Evolutionary conservation across 495 filamentous ascomycete species (phyloP).

Genomic region (Evansstolkia leycettana): DNA sequence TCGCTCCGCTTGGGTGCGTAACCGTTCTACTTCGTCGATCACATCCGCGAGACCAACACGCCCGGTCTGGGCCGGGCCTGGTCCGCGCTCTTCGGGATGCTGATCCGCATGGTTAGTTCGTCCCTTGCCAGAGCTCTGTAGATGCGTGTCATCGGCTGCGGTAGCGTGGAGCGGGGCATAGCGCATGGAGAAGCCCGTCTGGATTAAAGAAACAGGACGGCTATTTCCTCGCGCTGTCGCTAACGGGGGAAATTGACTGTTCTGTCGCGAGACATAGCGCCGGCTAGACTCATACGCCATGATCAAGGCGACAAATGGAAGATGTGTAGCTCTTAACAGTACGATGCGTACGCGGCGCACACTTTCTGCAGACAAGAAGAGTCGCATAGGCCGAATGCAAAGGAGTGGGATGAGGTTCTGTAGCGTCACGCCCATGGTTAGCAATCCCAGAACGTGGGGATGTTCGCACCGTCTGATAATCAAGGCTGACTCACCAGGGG

Average conservation of each 20-base stretch:
- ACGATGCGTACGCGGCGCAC: constrained; percentile 65
- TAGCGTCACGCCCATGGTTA: constrained; percentile 17
- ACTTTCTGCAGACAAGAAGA: constrained; percentile 59
- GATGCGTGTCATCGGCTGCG: constrained; percentile 12
- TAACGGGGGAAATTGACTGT: constrained; percentile 14
- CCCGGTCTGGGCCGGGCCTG: constrained; percentile 9
- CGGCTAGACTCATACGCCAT: constrained; percentile 43
- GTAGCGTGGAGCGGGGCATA: constrained; percentile 17
- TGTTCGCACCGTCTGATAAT: constrained; percentile 4
- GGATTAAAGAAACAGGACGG: constrained; percentile 14
- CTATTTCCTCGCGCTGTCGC: constrained; percentile 9
- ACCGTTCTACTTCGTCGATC: constrained; percentile 27
- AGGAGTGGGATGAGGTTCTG: constrained; percentile 77
- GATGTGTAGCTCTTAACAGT: constrained; percentile 60
- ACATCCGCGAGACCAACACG: constrained; percentile 19
- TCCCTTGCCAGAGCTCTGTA: constrained; percentile 8
- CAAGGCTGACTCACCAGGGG: constrained; percentile 34
- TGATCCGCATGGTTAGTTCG: constrained; percentile 9
- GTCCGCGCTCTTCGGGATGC: constrained; percentile 12
- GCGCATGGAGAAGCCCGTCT: constrained; percentile 18
- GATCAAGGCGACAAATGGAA: constrained; percentile 51
- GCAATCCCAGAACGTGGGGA: background rate
- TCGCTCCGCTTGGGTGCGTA: constrained; percentile 29
- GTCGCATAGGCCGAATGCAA: constrained; percentile 69
- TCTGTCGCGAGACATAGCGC: constrained; percentile 15